Base-by-base conservation (phyloP, 805 yeast genomes). In the Lachancea fermentati region DNA sequence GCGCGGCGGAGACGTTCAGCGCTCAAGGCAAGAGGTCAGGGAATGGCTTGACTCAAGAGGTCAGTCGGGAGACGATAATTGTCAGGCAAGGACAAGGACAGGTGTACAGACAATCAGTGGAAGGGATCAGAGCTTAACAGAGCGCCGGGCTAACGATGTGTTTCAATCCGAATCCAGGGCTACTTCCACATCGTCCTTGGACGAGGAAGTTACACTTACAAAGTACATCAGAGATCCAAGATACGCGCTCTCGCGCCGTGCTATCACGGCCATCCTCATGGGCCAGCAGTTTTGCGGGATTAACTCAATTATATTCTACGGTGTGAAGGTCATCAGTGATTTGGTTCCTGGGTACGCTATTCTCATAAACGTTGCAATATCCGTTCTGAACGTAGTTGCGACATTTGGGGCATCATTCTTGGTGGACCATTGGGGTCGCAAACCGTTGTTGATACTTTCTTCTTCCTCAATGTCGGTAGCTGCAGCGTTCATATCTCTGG, bases 211-310 rank as follows among this genome's bases (percentile, higher is more conserved):
- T 4, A 49, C 67, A 1, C 41, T 72, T 15, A 44, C 47, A 40
- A 54, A 63, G 16, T 88, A 85, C 56, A 48, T 83, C 32, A 67
- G 68, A 0, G 63, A 70, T 13, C 63, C 75, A 0, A 69, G 62
- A 32, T 87, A 75, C 62, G 59, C 65, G 25, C 75, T 74, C 38
- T 79, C 93, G 4, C 68, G 80, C 35, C 52, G 73, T 14, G 82
- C 80, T 1, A 84, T 88, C 7, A 76, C 88, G 0, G 76, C 82
- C 2, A 72, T 87, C 13, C 75, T 89, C 69, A 66, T 81, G 15
- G 81, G 89, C 13, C 98, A 93, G 65, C 98, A 93, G 60, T 76
- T 91, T 43, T 79, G 87, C 51, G 98, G 98, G 25, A 85, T 93
- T 57, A 93, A 93, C 60, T 79, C 96, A 2, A 87, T 93, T 44